These are phyloP conservation scores for Lindgomyces ingoldianus DNA, from an alignment of 495 filamentous ascomycete species.

Conservation along the genomic window DNA sequence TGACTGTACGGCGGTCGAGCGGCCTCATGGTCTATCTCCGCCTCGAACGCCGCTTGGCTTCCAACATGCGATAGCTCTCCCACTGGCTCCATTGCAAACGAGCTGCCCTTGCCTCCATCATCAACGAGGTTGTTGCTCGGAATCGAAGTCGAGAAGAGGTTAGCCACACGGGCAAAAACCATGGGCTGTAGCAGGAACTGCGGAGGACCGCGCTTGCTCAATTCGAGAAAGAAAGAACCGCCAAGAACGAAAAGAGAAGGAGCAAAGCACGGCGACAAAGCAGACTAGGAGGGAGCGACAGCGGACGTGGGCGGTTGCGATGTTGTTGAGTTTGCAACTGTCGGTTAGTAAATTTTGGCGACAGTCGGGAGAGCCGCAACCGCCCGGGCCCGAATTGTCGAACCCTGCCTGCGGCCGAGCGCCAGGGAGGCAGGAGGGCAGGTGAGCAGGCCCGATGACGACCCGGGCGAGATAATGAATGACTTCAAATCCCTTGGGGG, in stretches of 20 bases:
- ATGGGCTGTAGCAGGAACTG: constrained; percentile 31
- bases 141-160: constrained; percentile 35
- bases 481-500: too few species aligned
- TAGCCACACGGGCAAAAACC: constrained; percentile 44
- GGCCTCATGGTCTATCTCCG: constrained; percentile 39
- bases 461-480: too few species aligned
- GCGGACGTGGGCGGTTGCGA: not conserved
- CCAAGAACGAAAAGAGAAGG: constrained; percentile 43
- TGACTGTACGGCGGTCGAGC: constrained; percentile 42
- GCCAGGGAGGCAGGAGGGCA: too few species aligned
- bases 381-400: not conserved
- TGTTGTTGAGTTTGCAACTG: constrained; percentile 2
- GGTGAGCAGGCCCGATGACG: too few species aligned
- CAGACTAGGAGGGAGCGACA: not conserved
- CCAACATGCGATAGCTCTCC: not conserved
- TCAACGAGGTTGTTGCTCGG: constrained; percentile 35
- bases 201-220: constrained; percentile 3
- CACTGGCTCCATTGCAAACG: constrained; percentile 18
- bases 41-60: constrained; percentile 16
- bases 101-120: constrained; percentile 35
- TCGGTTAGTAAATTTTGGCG: not conserved
- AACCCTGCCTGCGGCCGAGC: not conserved
- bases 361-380: constrained; percentile 1
- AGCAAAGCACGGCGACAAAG: not conserved
- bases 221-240: constrained; percentile 1